Conservation (phyloP, 2,329 filamentous ascomycete genomes). For the Graphiopsis chlorocephala region DNA sequence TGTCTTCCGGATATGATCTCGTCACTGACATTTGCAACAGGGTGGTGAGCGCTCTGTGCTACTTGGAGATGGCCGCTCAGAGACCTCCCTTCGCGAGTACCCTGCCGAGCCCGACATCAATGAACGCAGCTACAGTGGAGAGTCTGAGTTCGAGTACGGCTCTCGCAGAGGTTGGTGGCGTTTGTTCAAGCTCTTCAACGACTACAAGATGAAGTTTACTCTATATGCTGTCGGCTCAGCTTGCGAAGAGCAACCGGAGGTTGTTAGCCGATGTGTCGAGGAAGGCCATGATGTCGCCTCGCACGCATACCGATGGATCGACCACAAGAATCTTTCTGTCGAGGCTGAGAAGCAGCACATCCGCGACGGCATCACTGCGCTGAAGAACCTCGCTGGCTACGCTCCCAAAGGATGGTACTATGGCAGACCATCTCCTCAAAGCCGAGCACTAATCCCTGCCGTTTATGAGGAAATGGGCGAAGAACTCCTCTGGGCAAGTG, state of each 20-base stretch:
- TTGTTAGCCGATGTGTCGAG: slow-evolving; percentile 48
- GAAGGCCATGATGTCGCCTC: slow-evolving; percentile 52
- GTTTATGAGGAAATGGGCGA: slow-evolving; percentile 55
- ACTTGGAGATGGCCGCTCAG: slow-evolving; percentile 39
- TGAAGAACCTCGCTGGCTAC: slow-evolving; percentile 45
- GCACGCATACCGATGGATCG: slow-evolving; percentile 53
- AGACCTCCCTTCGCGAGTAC: slow-evolving; percentile 40
- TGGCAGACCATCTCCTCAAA: slow-evolving; percentile 47
- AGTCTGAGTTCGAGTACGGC: slow-evolving; percentile 53
- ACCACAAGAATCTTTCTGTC: slow-evolving; percentile 46
- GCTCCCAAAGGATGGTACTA: slow-evolving; percentile 53
- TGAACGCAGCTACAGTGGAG: slow-evolving; percentile 44
- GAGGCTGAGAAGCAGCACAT: slow-evolving; percentile 51
- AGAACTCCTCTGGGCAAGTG: slow-evolving; percentile 50
- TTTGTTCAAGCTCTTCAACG: slow-evolving; percentile 49
- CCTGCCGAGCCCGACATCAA: slow-evolving; percentile 23
- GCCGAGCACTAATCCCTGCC: slow-evolving; percentile 47
- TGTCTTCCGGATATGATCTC: too few relatives aligned
- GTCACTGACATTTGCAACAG: slow-evolving; percentile 11
- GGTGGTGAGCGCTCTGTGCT: slow-evolving; percentile 42
- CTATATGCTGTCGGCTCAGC: slow-evolving; percentile 52
- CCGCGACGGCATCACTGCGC: slow-evolving; percentile 40
- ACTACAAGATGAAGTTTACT: slow-evolving; percentile 50
- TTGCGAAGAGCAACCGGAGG: slow-evolving; percentile 48
- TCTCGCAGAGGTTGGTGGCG: slow-evolving; percentile 51